These are phyloP conservation scores for Verbascum thapsus DNA, from an alignment of 257 asterid species.

Conservation along the genomic window DNA sequence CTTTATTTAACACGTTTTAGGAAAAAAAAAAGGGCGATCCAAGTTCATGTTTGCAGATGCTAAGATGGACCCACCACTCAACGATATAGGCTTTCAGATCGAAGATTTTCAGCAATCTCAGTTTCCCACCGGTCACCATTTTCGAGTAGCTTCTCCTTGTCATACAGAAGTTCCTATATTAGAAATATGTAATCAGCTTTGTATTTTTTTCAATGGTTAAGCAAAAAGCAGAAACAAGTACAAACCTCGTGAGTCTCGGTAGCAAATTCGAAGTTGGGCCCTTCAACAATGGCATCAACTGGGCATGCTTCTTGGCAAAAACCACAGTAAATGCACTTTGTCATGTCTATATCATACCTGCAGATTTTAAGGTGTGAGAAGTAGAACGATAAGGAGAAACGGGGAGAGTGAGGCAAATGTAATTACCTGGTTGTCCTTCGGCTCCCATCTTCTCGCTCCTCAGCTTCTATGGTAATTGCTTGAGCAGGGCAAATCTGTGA, in stretches of 20 bases:
- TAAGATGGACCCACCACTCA: constrained; percentile 28
- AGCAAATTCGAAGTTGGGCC: constrained; percentile 95
- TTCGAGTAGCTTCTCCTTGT: constrained; percentile 93
- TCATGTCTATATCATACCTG: constrained; percentile 96
- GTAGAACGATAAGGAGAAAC: constrained; percentile 19
- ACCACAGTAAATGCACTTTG: constrained; percentile 94
- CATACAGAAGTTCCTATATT: constrained; percentile 85
- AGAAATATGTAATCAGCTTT: constrained; percentile 17
- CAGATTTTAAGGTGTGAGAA: constrained; percentile 10
- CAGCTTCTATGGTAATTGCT: constrained; percentile 96
- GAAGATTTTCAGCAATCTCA: constrained; percentile 91
- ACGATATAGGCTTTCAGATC: constrained; percentile 91
- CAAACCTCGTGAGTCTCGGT: constrained; percentile 91
- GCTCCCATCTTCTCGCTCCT: constrained; percentile 96
- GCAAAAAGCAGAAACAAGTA: neutral
- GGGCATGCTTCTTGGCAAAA: constrained; percentile 99
- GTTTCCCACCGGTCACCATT: constrained; percentile 97
- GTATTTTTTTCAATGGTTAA: neutral
- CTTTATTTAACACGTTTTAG: constrained; percentile 29
- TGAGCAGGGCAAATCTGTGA: constrained; percentile 88
- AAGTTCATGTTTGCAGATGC: constrained; percentile 26
- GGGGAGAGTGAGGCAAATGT: constrained; percentile 19
- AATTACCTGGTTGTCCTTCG: constrained; percentile 87
- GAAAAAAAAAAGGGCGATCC: constrained; percentile 14
- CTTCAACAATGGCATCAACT: constrained; percentile 96